A percentile compares a stretch with the other conserved stretches of the same genome.
phyloP scores from a whole-genome alignment of 306 rosid genomes.

The Quercus parvula region DNA sequence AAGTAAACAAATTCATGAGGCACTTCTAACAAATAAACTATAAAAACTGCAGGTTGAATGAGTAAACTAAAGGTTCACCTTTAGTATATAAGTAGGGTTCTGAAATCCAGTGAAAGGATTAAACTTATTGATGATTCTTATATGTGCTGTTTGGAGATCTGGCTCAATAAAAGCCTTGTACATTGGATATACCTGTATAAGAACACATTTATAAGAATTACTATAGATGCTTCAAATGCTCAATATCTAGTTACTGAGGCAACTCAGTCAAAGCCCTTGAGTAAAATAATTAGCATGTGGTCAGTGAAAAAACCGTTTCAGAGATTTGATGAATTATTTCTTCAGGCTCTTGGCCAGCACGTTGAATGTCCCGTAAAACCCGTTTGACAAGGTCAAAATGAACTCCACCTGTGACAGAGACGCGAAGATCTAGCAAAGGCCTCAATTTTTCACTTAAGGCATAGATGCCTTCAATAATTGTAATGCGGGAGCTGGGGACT shows the following conservation, averaged over 20 bases:
- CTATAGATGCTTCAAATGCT: constrained; percentile 11
- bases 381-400: constrained; percentile 98
- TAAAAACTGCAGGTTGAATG: neutral
- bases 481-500: constrained; percentile 84
- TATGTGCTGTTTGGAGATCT: constrained; percentile 96
- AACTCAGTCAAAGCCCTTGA: constrained; percentile 10
- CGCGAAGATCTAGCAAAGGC: constrained; percentile 92
- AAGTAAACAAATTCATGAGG: constrained; percentile 8
- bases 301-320: constrained; percentile 75
- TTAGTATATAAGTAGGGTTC: constrained; percentile 87
- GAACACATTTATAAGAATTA: constrained; percentile 20
- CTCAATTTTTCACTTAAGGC: constrained; percentile 87
- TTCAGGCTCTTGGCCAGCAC: constrained; percentile 98
- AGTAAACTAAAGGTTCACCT: constrained; percentile 38
- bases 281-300: constrained; percentile 31
- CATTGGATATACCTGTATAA: constrained; percentile 89
- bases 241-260: constrained; percentile 6
- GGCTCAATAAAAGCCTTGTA: constrained; percentile 99
- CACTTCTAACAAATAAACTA: constrained; percentile 6
- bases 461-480: constrained; percentile 90
- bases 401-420: constrained; percentile 96
- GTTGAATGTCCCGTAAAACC: constrained; percentile 93
- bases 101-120: constrained; percentile 97
- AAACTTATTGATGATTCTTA: constrained; percentile 86
- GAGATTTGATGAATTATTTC: constrained; percentile 97